Evolutionary conservation across 1,139 yeast species (phyloP).

Genomic region (Yamadazyma aaseri): DNA sequence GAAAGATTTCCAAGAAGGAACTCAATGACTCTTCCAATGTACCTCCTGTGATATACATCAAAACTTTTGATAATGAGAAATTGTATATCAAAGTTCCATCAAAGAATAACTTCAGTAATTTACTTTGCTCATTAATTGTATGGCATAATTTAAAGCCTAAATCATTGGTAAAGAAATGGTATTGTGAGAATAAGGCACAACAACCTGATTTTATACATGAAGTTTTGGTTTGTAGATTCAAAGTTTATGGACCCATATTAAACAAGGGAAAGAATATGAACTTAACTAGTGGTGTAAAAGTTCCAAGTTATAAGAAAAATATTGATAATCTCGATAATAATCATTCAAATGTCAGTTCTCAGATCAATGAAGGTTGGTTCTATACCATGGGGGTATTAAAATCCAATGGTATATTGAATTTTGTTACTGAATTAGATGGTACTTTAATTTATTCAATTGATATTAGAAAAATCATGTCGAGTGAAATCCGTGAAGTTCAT

Average conservation of each 20-base stretch:
- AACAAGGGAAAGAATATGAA: constrained; percentile 41
- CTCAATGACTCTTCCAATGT: not conserved
- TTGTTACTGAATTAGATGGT: constrained; percentile 67
- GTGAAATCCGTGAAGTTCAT: constrained; percentile 69
- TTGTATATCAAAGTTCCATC: constrained; percentile 47
- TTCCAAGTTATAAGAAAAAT: constrained; percentile 41
- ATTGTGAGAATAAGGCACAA: constrained; percentile 37
- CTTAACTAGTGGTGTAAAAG: constrained; percentile 43
- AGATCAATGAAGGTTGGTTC: constrained; percentile 64
- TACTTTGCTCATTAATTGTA: constrained; percentile 52
- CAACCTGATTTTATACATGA: constrained; percentile 34
- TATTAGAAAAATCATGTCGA: constrained; percentile 52
- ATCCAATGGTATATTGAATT: constrained; percentile 63
- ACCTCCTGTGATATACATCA: constrained; percentile 48
- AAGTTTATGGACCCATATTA: constrained; percentile 62
- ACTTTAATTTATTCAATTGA: constrained; percentile 62
- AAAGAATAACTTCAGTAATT: constrained; percentile 43
- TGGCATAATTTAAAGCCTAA: constrained; percentile 65
- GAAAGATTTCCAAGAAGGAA: constrained; percentile 8
- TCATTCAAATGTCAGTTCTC: constrained; percentile 5
- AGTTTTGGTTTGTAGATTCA: constrained; percentile 62
- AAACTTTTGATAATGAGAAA: constrained; percentile 45
- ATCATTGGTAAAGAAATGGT: constrained; percentile 61
- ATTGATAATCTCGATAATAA: constrained; percentile 13
- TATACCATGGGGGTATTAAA: constrained; percentile 71